A percentile compares a stretch with the other conserved stretches of the same genome.
Conservation (phyloP, 2,329 filamentous ascomycete species). For the Sphaceloma murrayae region DNA sequence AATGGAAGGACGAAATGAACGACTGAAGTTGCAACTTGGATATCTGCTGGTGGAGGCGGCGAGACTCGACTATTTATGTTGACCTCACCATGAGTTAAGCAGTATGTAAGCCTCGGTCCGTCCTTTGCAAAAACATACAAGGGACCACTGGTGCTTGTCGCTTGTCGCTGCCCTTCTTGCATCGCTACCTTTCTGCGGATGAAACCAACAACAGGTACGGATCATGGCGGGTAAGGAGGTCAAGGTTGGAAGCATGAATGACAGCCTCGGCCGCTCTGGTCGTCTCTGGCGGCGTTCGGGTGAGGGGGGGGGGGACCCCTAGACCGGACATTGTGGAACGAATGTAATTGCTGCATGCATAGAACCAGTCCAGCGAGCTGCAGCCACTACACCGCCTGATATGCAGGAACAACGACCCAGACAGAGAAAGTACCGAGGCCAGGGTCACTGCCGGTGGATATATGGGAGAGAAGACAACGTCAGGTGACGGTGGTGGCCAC, state of each 20-base stretch:
- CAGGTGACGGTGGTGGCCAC: neutral
- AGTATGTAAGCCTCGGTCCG: slow-evolving; percentile 1
- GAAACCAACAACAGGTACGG: neutral
- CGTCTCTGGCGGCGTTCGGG: neutral
- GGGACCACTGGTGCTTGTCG: neutral
- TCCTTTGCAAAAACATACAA: neutral
- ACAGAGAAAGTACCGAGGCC: slow-evolving; percentile 2
- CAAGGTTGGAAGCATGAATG: neutral
- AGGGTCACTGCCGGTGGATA: neutral
- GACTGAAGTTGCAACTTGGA: neutral
- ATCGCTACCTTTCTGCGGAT: neutral
- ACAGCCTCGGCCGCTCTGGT: neutral
- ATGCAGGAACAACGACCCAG: neutral
- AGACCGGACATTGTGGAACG: neutral
- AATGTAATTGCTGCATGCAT: neutral
- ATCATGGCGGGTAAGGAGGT: neutral
- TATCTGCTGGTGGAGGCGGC: neutral
- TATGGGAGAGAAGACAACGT: neutral
- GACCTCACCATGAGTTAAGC: neutral
- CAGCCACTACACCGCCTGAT: slow-evolving; percentile 1
- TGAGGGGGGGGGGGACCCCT: neutral
- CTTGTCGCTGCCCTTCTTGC: neutral
- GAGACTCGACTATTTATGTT: neutral
- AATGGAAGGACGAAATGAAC: slow-evolving; percentile 11
- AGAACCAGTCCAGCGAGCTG: neutral